phyloP scores from a whole-genome alignment of 2,329 filamentous ascomycete species.

The Sclerotinia minor region DNA sequence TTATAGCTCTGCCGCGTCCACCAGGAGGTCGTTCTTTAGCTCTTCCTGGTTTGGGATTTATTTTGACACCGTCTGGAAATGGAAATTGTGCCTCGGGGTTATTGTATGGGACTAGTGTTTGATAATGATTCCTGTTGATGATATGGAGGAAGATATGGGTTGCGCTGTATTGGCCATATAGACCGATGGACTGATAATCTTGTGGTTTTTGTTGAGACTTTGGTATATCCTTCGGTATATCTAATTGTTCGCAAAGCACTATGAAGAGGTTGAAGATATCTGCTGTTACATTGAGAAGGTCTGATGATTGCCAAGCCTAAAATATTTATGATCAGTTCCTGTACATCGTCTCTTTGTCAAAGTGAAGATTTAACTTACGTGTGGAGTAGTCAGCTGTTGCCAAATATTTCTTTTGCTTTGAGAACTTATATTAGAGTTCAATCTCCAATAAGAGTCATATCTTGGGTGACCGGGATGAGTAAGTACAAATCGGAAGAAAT shows the following conservation, averaged over 20 bases:
- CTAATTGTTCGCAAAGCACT: not conserved
- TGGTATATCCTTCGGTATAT: not conserved
- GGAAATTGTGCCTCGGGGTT: constrained; percentile 5
- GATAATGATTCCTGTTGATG: constrained; percentile 1
- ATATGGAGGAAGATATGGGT: constrained; percentile 1
- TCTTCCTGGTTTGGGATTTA: not conserved
- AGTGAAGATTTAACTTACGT: not conserved
- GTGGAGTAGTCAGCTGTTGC: not conserved
- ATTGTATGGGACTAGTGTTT: not conserved
- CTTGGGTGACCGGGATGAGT: constrained; percentile 3
- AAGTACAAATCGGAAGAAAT: constrained; percentile 12
- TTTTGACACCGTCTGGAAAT: not conserved
- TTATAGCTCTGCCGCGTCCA: not conserved
- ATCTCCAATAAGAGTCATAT: constrained; percentile 1
- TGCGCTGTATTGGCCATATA: constrained; percentile 13
- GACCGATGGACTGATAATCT: not conserved
- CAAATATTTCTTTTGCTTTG: not conserved
- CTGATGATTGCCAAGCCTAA: constrained; percentile 10
- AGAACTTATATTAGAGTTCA: not conserved
- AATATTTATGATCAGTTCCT: not conserved
- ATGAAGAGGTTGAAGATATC: constrained; percentile 15
- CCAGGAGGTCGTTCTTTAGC: not conserved
- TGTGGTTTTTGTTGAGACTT: not conserved
- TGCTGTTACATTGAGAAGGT: constrained; percentile 8
- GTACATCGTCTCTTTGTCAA: not conserved